These are phyloP conservation scores for Schwanniomyces pseudopolymorphus DNA, from an alignment of 805 yeast genomes.

Conservation along the genomic window DNA sequence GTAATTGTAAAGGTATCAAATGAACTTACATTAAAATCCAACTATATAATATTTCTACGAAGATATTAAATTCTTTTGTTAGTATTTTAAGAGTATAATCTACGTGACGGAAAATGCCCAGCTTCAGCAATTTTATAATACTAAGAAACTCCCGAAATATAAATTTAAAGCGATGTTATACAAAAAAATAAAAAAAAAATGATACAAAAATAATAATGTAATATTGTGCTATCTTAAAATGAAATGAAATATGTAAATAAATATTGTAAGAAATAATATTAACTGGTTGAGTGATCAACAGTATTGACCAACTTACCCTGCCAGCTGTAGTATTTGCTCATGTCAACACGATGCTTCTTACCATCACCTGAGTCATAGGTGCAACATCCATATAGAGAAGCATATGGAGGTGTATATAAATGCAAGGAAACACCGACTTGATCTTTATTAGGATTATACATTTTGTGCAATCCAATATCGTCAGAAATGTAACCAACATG, in stretches of 20 bases:
- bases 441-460: slow-evolving; percentile 46
- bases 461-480: slow-evolving; percentile 63
- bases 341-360: slow-evolving; percentile 51
- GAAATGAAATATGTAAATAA: background rate
- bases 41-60: no score
- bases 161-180: no score
- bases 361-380: slow-evolving; percentile 52
- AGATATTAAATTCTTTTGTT: no score
- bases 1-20: no score
- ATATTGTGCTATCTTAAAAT: background rate
- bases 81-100: no score
- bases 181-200: no score
- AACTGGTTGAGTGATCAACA: slow-evolving; percentile 22
- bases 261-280: background rate
- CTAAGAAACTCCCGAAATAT: no score
- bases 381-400: slow-evolving; percentile 56
- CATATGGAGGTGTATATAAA: slow-evolving; percentile 76
- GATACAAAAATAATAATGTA: background rate
- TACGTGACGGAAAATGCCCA: no score
- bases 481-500: slow-evolving; percentile 68
- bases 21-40: no score
- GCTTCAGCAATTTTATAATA: no score
- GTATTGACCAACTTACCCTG: slow-evolving; percentile 45
- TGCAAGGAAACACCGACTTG: slow-evolving; percentile 62
- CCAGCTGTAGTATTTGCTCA: slow-evolving; percentile 62